Evolutionary conservation across 1,284 basidiomycete species (phyloP), one percentile per base, ranked within the genome.

Genomic region (Cutaneotrichosporon sp.): DNA sequence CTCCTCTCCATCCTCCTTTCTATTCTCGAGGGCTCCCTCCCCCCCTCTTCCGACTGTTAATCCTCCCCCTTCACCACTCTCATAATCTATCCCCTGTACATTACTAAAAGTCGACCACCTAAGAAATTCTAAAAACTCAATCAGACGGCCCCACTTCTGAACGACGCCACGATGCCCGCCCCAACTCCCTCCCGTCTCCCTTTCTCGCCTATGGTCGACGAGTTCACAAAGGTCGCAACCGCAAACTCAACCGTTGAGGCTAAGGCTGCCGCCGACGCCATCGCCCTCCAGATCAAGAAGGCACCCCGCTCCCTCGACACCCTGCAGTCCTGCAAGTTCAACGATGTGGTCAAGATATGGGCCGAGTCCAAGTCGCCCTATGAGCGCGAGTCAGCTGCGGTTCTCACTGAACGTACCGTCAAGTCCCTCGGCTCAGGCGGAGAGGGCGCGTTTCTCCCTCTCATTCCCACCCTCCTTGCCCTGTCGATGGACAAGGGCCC

Each of bases 401-500:
- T 97, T 55, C 88, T 84, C 11, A 85, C 90, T 70, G 84, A 88
- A 64, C 87, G 90, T 9, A 74, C 92, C 16, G 83, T 85, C 39
- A 80, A 78, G 50, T 79, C 84, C 45, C 79, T 91, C 35, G 87
- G 88, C 14, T 78, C 86, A 34, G 82, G 92, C 31, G 78, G 80
- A 46, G 90, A 85, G 53, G 90, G 91, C n/a, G 79, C 90, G 59
- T 80, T 97, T 29, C 78, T 97, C 17, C 80, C 85, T 5, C 85
- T 86, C 20, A 82, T 98, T 44, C 82, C 89, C 11, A 72, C 83
- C 47, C 76, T 97, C 41, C 86, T 91, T 68, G 89, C 91, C 60
- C 79, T 93, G 42, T 86, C 89, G 72, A 87, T 90, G 80, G 94
- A 98, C 76, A 97, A 97, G 76, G 90, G 90, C 55, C 89, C 94